Percentiles rank a stretch among this genome's conserved stretches.
Conservation (phyloP, 2,329 filamentous ascomycete species). For the Elsinoe fawcettii region DNA sequence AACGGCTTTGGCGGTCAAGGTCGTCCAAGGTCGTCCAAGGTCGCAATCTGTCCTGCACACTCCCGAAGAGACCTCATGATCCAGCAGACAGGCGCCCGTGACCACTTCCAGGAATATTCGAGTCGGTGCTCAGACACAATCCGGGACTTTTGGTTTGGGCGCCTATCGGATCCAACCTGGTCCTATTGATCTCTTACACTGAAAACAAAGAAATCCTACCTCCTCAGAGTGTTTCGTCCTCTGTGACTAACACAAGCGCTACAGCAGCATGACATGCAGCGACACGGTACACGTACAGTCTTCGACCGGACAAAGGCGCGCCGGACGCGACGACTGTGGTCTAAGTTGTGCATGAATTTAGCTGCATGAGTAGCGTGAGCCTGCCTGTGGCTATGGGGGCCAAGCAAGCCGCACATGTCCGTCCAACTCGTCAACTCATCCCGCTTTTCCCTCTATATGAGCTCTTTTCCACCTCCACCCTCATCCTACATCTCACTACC, state of each 20-base stretch:
- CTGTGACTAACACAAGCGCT: conserved; percentile 11
- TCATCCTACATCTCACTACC: conserved; percentile 28
- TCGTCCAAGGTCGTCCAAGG: no score
- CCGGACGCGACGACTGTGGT: neutral
- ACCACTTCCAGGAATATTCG: conserved; percentile 11
- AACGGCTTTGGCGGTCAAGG: conserved; percentile 1
- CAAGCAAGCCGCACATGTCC: conserved; percentile 10
- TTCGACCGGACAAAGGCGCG: neutral
- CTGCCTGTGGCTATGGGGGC: conserved; percentile 6
- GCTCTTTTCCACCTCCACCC: conserved; percentile 19
- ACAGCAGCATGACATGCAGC: conserved; percentile 8
- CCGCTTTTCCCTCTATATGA: conserved; percentile 8
- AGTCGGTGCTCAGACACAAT: conserved; percentile 1
- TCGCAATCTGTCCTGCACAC: neutral
- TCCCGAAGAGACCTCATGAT: conserved; percentile 6
- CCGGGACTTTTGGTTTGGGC: neutral
- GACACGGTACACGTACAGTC: neutral
- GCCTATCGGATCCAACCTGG: conserved; percentile 4
- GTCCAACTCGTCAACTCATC: neutral
- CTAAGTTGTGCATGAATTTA: conserved; percentile 3
- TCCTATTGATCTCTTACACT: neutral
- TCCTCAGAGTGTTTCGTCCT: neutral
- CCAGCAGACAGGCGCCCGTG: conserved; percentile 12
- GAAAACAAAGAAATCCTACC: conserved; percentile 1
- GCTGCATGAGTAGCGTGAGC: conserved; percentile 13